Evolutionary conservation across 345 rosid genomes (phyloP), one percentile per base, ranked within the genome.

Genomic region (Eucalyptus rudis): DNA sequence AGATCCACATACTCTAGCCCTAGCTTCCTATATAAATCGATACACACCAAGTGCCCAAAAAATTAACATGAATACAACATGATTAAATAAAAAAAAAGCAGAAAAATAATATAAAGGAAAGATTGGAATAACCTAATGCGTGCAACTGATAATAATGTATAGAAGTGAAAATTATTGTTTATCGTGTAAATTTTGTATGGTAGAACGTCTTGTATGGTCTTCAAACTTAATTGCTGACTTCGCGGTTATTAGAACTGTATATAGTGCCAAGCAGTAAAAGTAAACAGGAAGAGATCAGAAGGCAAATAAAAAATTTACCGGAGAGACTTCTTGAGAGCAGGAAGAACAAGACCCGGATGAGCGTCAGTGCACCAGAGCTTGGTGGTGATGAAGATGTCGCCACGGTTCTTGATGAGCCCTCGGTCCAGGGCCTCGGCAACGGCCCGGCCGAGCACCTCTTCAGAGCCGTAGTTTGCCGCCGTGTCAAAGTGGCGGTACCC

Each of bases 401-500:
- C 91, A 15, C 96, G 88, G 27, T 94, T 92, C 50, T 27, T 66
- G 43, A 96, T 86, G 29, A 93, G 91, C 1, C 95, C 93, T 3
- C 87, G 92, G 5, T 86, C 50, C 25, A 94, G 49, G 12, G 98
- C 97, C 40, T 93, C 96, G 2, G 86, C 86, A 3, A 96, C 33
- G 10, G 96, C 98, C 79, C 89, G 93, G 1, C 96, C 98, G 5
- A 95, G 89, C 3, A 94, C 87, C 86, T 94, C 90, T 90, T 96
- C 98, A 2, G 97, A 86, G 6, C 87, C 90, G 86, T 96, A 96
- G 29, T 84, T 13, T 3, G 94, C 87, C 12, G 99, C 95, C 0
- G 96, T 97, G 88, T 96, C 99, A 25, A 96, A 96, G 87, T 96
- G 99, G 50, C 99, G 91, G 89, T 93, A 96, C 11, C 99, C 96